A percentile compares a stretch with the other conserved stretches of the same genome.
Conservation (phyloP, 441 rosid genomes). For the Pelargonium fulgidum region DNA sequence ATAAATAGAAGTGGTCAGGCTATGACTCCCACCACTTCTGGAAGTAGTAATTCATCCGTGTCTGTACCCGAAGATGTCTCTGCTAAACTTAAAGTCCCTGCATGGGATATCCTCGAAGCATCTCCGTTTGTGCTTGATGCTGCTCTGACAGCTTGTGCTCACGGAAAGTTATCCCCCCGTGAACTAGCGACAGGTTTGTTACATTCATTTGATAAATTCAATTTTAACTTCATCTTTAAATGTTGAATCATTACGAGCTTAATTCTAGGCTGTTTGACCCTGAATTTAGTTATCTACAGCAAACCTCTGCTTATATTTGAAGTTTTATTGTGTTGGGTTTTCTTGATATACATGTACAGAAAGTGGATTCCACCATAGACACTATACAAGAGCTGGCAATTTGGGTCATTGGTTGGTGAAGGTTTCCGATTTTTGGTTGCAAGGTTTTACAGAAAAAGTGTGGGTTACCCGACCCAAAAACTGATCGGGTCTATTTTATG, state of each 20-base stretch:
- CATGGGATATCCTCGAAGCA: conserved; percentile 96
- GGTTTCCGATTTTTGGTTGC: too few species aligned
- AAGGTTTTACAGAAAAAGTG: too few species aligned
- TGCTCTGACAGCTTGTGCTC: conserved; percentile 89
- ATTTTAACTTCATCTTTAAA: conserved; percentile 10
- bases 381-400: too few species aligned
- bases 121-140: conserved; percentile 85
- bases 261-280: not conserved
- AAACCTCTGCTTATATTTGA: not conserved
- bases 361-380: not conserved
- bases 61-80: conserved; percentile 63
- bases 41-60: conserved; percentile 68
- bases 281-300: not conserved
- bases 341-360: not conserved
- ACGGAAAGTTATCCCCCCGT: conserved; percentile 86
- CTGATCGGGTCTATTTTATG: too few species aligned
- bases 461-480: too few species aligned
- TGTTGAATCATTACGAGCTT: not conserved
- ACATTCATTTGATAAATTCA: conserved; percentile 14
- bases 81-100: conserved; percentile 70
- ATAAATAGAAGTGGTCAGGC: conserved; percentile 52
- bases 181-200: conserved; percentile 91
- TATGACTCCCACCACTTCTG: conserved; percentile 55
- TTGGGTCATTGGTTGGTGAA: not conserved
- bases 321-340: not conserved